Percentiles rank a stretch among this genome's conserved stretches.
Evolutionary conservation across 305 asterid species (phyloP).

Genomic region (Salvia sclarea): DNA sequence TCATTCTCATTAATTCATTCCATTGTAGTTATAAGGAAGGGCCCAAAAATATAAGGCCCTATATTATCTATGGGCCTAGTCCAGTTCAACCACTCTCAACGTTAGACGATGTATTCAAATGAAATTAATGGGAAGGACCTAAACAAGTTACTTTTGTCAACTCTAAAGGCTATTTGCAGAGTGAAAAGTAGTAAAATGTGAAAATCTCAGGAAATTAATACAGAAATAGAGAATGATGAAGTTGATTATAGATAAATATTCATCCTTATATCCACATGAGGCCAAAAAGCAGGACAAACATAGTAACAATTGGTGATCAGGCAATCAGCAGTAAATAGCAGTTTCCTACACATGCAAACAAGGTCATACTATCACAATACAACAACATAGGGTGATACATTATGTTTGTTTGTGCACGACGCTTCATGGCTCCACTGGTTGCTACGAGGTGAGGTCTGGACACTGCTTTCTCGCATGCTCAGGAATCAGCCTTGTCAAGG

Average conservation of each 20-base stretch:
- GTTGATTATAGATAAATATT: conserved; percentile 18
- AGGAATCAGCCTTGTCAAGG: conserved; percentile 68
- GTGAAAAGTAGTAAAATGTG: neutral
- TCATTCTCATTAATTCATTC: too few relatives aligned
- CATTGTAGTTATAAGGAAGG: too few relatives aligned
- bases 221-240: conserved; percentile 7
- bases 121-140: neutral
- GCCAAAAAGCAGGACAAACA: conserved; percentile 10
- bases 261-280: neutral
- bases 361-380: conserved; percentile 7
- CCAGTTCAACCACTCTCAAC: too few relatives aligned
- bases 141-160: neutral
- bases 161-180: neutral
- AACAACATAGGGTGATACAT: conserved; percentile 12
- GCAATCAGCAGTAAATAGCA: conserved; percentile 27
- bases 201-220: conserved; percentile 1
- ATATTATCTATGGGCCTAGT: too few relatives aligned
- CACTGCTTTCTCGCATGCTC: conserved; percentile 92
- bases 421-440: conserved; percentile 16
- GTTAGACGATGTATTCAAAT: too few relatives aligned
- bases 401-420: conserved; percentile 18
- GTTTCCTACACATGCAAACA: conserved; percentile 21
- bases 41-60: too few relatives aligned
- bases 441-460: conserved; percentile 48
- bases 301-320: neutral